Evolutionary conservation across 495 filamentous ascomycete species (phyloP), one percentile per base, ranked within the genome.

Genomic region (Penicillium mononematosum): DNA sequence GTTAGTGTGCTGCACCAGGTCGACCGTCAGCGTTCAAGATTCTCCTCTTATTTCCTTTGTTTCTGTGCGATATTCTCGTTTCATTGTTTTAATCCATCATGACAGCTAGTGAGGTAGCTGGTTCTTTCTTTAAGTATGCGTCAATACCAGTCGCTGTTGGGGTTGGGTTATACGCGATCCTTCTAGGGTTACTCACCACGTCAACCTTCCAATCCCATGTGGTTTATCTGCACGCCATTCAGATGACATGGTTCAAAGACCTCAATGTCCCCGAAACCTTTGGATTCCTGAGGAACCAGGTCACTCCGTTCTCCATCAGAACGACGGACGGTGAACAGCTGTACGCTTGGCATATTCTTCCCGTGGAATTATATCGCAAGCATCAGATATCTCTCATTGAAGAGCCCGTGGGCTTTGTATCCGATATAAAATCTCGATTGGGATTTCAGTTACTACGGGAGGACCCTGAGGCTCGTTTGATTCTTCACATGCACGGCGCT

Each of bases 311-410:
- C 65, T 73, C 73, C 1, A 79, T 91, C 53, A 69, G 66, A 16
- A 83, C 86, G 6, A 62, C 76, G 12, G 81, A 86, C 58, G 74
- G 76, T 43, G 78, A 85, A 58, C 70, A 62, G 14, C 74, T 90
- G 5, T 86, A 89, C 59, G 82, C 86, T 11, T 91, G 88, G 88
- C 87, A 90, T 55, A 79, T 90, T 52, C 76, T 89, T 10, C 88
- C 87, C 2, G 64, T 89, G n/a, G 79, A 78, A 11, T 49, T 85
- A 1, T 89, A 89, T 68, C 69, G 76, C 32, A 75, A 81, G 51
- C 74, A 89, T 58, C 81, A 86, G 59, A 51, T 67, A 1, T 61
- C 60, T 31, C 77, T 90, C 10, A 49, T 81, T 12, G 61, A 71
- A 4, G 79, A 87, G 53, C 69, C 75, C 1, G 51, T 67, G 24